Base-by-base conservation (phyloP, 2,329 filamentous ascomycete genomes). In the Gremmenia infestans region DNA sequence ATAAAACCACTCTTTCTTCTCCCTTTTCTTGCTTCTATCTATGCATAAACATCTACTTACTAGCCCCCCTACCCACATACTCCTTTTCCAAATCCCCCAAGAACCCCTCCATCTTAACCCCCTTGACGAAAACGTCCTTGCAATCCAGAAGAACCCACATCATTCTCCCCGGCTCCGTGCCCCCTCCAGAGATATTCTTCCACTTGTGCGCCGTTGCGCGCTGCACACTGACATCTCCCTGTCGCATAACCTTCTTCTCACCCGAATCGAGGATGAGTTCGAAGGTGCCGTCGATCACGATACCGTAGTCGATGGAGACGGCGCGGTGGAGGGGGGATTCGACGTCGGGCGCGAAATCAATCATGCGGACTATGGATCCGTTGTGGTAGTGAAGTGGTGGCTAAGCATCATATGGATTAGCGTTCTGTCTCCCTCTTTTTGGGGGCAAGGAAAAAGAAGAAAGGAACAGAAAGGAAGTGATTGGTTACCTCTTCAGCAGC, bases 181-280 rank as follows among this genome's bases (percentile, higher is more conserved):
- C 49, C 12, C 40, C 23, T 8, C 48, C 48, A 3, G 52, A 42
- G 3, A 52, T 45, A 32, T 62, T 62, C 9, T 19, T 32, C 58
- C 58, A 62, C 14, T 36, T 25, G 17, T 62, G 58, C 5, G 42
- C 35, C 8, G 55, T 50, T 1, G 50, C 55, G 1, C 60, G 45
- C 32, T 62, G 50, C 7, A 62, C 39, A 22, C 11, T 25, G 8
- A 58, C 36, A 49, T 62, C 60, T 2, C 60, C 60, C 7, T 11
- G 43, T 1, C 35, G 25, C 52, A 58, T 50, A 15, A 60, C 47
- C 0, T 43, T 25, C 17, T 32, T 50, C 45, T 60, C 60, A 14
- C 58, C 58, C 1, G 36, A 48, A 15, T 57, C 58, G 5, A 62
- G 50, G 36, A 45, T 53, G 3, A 62, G 19, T 22, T 58, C 58